phyloP scores from a whole-genome alignment of 495 filamentous ascomycete species.

The Penicillium manginii region DNA sequence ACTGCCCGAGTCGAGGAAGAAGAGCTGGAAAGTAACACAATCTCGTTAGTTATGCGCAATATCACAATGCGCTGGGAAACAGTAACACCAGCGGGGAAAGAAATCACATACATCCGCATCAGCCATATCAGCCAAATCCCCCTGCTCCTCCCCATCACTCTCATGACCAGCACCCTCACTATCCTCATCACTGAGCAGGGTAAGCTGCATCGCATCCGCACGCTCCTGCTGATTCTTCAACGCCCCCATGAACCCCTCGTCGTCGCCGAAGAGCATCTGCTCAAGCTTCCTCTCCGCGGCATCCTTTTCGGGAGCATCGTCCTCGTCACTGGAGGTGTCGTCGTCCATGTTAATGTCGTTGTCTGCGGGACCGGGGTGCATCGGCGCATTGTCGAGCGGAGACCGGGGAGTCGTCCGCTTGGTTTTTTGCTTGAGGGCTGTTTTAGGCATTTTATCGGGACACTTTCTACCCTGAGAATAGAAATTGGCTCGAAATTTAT shows the following conservation, averaged over 20 bases:
- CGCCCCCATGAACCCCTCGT: conserved; percentile 73
- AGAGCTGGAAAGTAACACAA: conserved; percentile 52
- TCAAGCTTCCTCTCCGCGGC: conserved; percentile 82
- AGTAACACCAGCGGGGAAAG: not conserved
- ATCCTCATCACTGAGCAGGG: conserved; percentile 37
- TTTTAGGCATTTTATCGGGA: conserved; percentile 33
- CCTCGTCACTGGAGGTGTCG: conserved; percentile 41
- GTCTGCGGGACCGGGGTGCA: conserved; percentile 21
- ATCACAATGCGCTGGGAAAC: no score
- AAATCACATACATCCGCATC: conserved; percentile 24
- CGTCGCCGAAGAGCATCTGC: conserved; percentile 81
- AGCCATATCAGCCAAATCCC: conserved; percentile 64
- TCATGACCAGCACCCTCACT: conserved; percentile 34
- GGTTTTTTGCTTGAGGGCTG: conserved; percentile 39
- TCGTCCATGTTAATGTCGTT: conserved; percentile 38
- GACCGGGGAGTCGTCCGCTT: conserved; percentile 31
- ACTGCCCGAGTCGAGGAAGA: conserved; percentile 69
- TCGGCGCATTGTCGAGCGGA: conserved; percentile 28
- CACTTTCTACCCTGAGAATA: not conserved
- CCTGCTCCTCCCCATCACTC: conserved; percentile 39
- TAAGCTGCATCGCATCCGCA: conserved; percentile 37
- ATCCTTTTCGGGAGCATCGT: conserved; percentile 66
- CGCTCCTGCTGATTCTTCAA: conserved; percentile 55
- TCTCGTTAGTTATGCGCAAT: not conserved
- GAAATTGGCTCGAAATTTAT: not conserved